Evolutionary conservation across 1,284 basidiomycete genomes (phyloP).

Genomic region (Nidula niveotomentosa): DNA sequence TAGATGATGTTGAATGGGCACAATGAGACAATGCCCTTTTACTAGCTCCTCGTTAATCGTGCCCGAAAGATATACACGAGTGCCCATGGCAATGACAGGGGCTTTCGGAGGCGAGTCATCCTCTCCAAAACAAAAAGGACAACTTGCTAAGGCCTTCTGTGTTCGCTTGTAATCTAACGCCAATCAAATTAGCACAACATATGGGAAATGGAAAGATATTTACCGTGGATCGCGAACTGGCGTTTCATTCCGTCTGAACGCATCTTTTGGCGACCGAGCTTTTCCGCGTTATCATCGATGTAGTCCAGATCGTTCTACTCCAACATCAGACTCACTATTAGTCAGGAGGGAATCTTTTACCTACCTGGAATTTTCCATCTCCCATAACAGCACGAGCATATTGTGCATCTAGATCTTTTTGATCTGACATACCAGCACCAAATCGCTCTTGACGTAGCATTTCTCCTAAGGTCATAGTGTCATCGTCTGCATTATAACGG

Average conservation of each 20-base stretch:
- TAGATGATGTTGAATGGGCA: slow-evolving; percentile 93
- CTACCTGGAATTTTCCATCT: slow-evolving; percentile 84
- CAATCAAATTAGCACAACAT: too few species aligned
- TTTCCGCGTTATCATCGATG: slow-evolving; percentile 95
- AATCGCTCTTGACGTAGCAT: slow-evolving; percentile 93
- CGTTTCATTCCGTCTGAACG: slow-evolving; percentile 95
- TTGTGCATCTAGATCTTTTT: slow-evolving; percentile 91
- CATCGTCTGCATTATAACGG: slow-evolving; percentile 88
- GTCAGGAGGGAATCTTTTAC: background rate
- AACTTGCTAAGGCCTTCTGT: slow-evolving; percentile 85
- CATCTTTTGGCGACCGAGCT: slow-evolving; percentile 91
- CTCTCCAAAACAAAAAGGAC: slow-evolving; percentile 88
- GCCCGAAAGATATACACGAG: slow-evolving; percentile 86
- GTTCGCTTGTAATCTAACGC: slow-evolving; percentile 88
- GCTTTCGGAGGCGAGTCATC: slow-evolving; percentile 85
- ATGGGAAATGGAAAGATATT: slow-evolving; percentile 14
- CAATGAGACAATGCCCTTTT: slow-evolving; percentile 90
- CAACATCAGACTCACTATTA: background rate
- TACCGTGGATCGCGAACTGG: slow-evolving; percentile 95
- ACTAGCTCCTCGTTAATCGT: slow-evolving; percentile 86
- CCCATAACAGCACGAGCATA: slow-evolving; percentile 86
- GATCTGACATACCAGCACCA: slow-evolving; percentile 83
- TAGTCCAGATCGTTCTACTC: slow-evolving; percentile 86
- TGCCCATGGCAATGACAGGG: slow-evolving; percentile 88
- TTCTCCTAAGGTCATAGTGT: slow-evolving; percentile 83